These are phyloP conservation scores for Hypoxylon sp. DNA, from an alignment of 2,329 filamentous ascomycete genomes.

Conservation along the genomic window DNA sequence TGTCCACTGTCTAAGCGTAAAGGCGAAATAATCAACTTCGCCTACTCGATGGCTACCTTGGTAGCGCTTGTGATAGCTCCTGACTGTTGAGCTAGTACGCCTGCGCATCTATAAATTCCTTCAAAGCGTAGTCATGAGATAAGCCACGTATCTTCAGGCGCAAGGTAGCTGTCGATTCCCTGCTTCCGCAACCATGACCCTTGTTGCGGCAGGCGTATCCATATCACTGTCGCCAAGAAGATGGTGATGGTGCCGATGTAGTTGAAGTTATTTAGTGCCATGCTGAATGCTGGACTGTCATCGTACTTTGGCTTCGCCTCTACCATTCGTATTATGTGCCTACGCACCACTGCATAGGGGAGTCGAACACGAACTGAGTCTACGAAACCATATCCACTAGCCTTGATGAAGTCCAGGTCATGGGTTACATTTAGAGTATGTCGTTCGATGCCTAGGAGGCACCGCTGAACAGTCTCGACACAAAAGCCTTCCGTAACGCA, in stretches of 20 bases:
- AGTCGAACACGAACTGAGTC: constrained; percentile 78
- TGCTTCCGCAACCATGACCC: constrained; percentile 75
- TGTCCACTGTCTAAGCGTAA: constrained; percentile 76
- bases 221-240: constrained; percentile 79
- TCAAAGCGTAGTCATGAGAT: constrained; percentile 80
- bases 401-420: constrained; percentile 75
- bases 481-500: constrained; percentile 82
- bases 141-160: constrained; percentile 83
- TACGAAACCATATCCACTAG: constrained; percentile 75
- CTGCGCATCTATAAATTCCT: constrained; percentile 77
- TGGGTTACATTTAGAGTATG: constrained; percentile 80
- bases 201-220: constrained; percentile 74
- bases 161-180: constrained; percentile 79
- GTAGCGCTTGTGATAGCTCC: constrained; percentile 70
- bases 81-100: constrained; percentile 80
- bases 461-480: constrained; percentile 74
- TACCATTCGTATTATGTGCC: constrained; percentile 74
- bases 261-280: constrained; percentile 84
- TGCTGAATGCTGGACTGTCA: constrained; percentile 69
- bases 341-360: constrained; percentile 77
- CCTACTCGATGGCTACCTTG: constrained; percentile 64
- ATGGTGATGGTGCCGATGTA: constrained; percentile 78
- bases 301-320: constrained; percentile 73
- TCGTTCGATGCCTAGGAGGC: constrained; percentile 79
- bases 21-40: constrained; percentile 70